Base-by-base conservation (phyloP, 2,329 filamentous ascomycete species). In the Cytospora piceae region DNA sequence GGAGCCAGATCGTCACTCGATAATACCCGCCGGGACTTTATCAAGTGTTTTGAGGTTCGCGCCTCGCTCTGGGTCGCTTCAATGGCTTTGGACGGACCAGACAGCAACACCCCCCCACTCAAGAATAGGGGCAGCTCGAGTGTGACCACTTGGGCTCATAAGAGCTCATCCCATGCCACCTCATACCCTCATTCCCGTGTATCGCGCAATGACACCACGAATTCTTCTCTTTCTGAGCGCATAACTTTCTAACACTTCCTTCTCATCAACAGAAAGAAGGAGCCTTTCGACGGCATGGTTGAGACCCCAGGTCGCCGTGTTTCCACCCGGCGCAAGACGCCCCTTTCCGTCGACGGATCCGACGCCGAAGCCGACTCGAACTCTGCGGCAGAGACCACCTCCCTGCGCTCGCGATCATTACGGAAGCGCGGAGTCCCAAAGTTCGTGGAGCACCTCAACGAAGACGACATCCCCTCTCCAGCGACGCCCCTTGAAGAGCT, bases 221-320 rank as follows among this genome's bases (percentile, higher is more conserved):
- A 46, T 49, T 7, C 49, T 42, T 37, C 42, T 57, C 27, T 20
- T 63, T 24, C 52, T 46, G 34, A 24, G 54, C 49, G 5, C 20
- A 6, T 49, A 46, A 34, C 24, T 34, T 49, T 42, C 58, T 59
- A 46, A 64, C 14, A 20, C 14, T n/a, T 22, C 7, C 11, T 42
- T 29, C 20, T 15, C 12, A 4, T 17, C 39, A 29, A 60, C 62
- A 87, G 85, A 70, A 87, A 87, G 76, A 86, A 85, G 76, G 85
- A 87, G 73, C 81, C 85, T 65, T 87, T 86, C 71, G 81, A 85
- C 42, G 85, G 85, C 71, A 86, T 87, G 85, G 77, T 87, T 67
- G 84, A 86, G 74, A 87, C 85, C 11, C 84, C 85, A 31, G 71
- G 76, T 52, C 82, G 82, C 53, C 76, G 78, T 53, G 63, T 63